These are phyloP conservation scores for Candida xyloterini DNA, from an alignment of 805 yeast genomes.

Conservation along the genomic window DNA sequence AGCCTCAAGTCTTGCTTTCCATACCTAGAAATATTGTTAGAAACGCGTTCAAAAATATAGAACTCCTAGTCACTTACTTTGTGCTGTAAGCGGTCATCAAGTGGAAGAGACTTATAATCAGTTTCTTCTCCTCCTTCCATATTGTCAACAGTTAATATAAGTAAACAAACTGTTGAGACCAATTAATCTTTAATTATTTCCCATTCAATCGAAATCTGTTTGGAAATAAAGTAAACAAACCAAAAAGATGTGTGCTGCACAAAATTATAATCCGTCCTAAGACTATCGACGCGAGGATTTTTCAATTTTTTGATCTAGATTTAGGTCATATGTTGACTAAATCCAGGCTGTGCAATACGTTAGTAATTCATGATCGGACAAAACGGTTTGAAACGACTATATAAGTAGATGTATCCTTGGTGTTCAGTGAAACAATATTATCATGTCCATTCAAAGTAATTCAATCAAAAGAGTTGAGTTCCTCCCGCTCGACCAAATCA, in stretches of 20 bases:
- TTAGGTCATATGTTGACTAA: neutral
- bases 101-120: constrained; percentile 60
- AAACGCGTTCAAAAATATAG: constrained; percentile 1
- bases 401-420: neutral
- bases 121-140: constrained; percentile 41
- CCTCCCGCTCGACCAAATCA: constrained; percentile 64
- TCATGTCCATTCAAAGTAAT: constrained; percentile 70
- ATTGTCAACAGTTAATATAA: neutral
- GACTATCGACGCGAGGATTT: constrained; percentile 4
- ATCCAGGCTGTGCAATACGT: constrained; percentile 1
- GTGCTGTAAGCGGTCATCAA: constrained; percentile 64
- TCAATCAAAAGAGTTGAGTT: constrained; percentile 48
- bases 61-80: constrained; percentile 39
- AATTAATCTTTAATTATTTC: neutral
- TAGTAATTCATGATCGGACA: neutral
- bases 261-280: neutral
- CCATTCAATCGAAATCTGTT: constrained; percentile 3
- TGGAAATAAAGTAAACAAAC: constrained; percentile 6
- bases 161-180: neutral
- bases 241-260: neutral
- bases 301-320: neutral
- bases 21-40: constrained; percentile 34
- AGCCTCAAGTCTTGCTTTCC: constrained; percentile 85
- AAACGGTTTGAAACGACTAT: neutral
- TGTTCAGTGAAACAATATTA: neutral